Base-by-base conservation (phyloP, 306 rosid species). In the Medicago truncatula region DNA sequence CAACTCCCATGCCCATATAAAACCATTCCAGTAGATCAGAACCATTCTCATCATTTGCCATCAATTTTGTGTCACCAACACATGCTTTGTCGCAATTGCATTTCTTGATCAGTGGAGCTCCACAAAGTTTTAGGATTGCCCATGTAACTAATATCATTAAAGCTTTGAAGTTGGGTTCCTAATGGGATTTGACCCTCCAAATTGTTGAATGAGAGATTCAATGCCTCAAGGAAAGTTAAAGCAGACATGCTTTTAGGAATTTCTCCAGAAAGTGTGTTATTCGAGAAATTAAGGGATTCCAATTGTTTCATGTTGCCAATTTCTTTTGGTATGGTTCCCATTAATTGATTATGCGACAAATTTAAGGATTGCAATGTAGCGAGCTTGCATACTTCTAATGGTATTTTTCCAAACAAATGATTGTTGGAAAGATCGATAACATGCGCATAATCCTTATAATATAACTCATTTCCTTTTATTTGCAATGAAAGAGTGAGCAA, bases 151-250 rank as follows among this genome's bases (percentile, higher is more conserved):
- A 69, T 62, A 9, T 8, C 7, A 2, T 13, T 8, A 6, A 66
- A 66, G 8, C 81, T 1, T 2, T 79, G 76, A 16, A 79, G 50
- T 13, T 79, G 83, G 7, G 82, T 58, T 1, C 73, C 70, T 3
- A 16, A 17, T 10, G 86, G 86, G 4, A 82, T 78, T 75, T 49
- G 18, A 14, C 86, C 82, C 0, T 3, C 14, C 21, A 82, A 68
- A 57, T 67, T 47, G 61, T 85, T 85, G 78, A 54, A 63, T 5
- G 86, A 79, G 15, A 85, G 50, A 70, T 85, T 80, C 13, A 85
- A 54, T 17, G n/a, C 56, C 44, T 7, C 28, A 2, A 82, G 62
- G 13, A 82, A 76, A 36, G 70, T 53, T 7, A 76, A 34, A 1
- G 8, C n/a, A 18, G 78, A 43, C 73, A 85, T 67, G 44, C 54